Evolutionary conservation across 2,329 filamentous ascomycete species (phyloP).

Genomic region (Xylaria arbuscula): DNA sequence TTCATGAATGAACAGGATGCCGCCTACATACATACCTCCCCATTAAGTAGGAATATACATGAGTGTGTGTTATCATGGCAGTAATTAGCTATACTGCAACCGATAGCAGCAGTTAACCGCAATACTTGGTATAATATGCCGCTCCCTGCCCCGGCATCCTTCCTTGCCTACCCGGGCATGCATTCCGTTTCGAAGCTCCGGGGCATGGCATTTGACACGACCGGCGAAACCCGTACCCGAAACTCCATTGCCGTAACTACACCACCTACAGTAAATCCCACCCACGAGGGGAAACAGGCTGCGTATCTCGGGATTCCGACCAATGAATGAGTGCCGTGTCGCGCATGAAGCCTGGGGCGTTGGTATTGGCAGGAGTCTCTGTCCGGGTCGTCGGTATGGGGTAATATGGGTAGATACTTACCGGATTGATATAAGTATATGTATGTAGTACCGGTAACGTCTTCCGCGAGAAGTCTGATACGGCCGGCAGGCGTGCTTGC

Average conservation of each 20-base stretch:
- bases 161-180: slow-evolving; percentile 1
- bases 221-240: slow-evolving; percentile 35
- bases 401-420: not conserved
- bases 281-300: slow-evolving; percentile 20
- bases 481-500: not conserved
- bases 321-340: slow-evolving; percentile 20
- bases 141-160: slow-evolving; percentile 10
- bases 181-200: slow-evolving; percentile 16
- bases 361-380: not conserved
- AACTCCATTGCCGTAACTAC: slow-evolving; percentile 21
- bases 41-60: too few relatives aligned
- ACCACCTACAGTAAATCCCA: too few relatives aligned
- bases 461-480: slow-evolving; percentile 7
- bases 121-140: not conserved
- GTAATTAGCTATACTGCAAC: not conserved
- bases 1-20: slow-evolving; percentile 4
- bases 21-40: not conserved
- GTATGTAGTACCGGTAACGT: not conserved
- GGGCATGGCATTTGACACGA: slow-evolving; percentile 8
- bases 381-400: slow-evolving; percentile 6
- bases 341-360: not conserved
- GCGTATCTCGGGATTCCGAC: not conserved
- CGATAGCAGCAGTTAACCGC: not conserved
- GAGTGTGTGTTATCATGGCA: too few relatives aligned
- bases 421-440: too few relatives aligned